Evolutionary conservation across 805 yeast species (phyloP).

Genomic region (Yamadazyma nakazawae): DNA sequence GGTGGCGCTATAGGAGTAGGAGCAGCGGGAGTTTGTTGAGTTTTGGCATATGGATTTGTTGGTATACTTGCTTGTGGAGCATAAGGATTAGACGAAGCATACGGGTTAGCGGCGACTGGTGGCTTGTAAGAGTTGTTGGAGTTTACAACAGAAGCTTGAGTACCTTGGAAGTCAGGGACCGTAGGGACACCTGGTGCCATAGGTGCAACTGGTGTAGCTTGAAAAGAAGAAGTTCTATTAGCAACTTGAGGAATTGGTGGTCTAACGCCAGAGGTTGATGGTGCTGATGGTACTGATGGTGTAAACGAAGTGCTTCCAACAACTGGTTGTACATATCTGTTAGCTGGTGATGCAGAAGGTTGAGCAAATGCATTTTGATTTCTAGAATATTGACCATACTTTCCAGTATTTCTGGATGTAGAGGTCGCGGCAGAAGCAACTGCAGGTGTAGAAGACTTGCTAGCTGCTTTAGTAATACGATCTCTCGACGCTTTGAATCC

Average conservation of each 20-base stretch:
- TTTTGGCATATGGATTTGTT: slow-evolving; percentile 33
- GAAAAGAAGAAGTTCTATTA: neutral
- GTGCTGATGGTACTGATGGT: neutral
- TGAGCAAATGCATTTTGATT: slow-evolving; percentile 12
- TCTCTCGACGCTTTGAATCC: slow-evolving; percentile 72
- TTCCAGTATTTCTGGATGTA: slow-evolving; percentile 1
- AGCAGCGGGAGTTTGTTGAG: slow-evolving; percentile 21
- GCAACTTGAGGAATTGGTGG: slow-evolving; percentile 1
- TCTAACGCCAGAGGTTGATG: neutral
- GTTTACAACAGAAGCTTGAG: slow-evolving; percentile 13
- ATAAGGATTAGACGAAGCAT: slow-evolving; percentile 15
- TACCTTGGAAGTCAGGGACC: neutral
- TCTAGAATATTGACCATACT: slow-evolving; percentile 8
- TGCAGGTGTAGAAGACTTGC: slow-evolving; percentile 14
- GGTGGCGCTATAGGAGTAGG: slow-evolving; percentile 13
- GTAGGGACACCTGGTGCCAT: slow-evolving; percentile 12
- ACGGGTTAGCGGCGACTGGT: slow-evolving; percentile 11
- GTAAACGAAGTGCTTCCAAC: slow-evolving; percentile 13
- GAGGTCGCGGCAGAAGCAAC: slow-evolving; percentile 3
- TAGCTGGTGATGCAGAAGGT: slow-evolving; percentile 9
- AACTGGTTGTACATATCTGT: slow-evolving; percentile 8
- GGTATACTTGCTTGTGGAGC: slow-evolving; percentile 12
- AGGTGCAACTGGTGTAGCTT: neutral
- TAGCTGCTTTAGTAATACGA: slow-evolving; percentile 69
- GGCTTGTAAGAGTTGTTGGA: slow-evolving; percentile 30